Evolutionary conservation across 1,139 yeast genomes (phyloP), one percentile per base, ranked within the genome.

Genomic region (Pichia sorboxylosa): DNA sequence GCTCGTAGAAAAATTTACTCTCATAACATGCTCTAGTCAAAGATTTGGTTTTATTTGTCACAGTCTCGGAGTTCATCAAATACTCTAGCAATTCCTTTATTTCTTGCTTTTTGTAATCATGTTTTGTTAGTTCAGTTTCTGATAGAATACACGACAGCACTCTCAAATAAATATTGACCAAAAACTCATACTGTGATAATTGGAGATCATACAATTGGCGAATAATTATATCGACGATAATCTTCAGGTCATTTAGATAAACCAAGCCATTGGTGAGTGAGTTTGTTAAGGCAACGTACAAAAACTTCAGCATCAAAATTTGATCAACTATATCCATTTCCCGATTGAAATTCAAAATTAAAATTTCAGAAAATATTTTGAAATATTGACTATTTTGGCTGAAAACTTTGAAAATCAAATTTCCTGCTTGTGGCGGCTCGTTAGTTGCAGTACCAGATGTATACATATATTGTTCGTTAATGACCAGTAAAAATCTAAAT

Each of bases 401-500:
- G 44, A 52, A 38, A 2, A 41, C 37, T 13, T 31, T 36, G 32
- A 61, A 52, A 5, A 60, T 54, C 24, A 39, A 41, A 44, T 64
- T 64, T 6, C 38, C 40, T 6, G 29, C 28, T n/a, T 13, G 30
- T 2, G 19, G 33, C 6, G 10, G 14, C 6, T 7, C 13, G 13
- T 23, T 14, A 11, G 13, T 26, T 19, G 33, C 20, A 18, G 35
- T 24, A 8, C 44, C 44, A 24, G 34, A 39, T n/a, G 26, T 73
- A 33, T 83, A 78, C 69, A 85, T 69, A 51, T 73, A 85, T 51
- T 85, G 95, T 51, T 85, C 95, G 51, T 84, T 84, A 15, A 85
- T 60, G 3, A 83, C 72, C 29, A 85, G 59, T 8, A 84, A 54
- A n/a, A 82, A 59, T 47, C 78, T 78, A 58, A 84, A 78, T 44